phyloP scores from a whole-genome alignment of 2,329 filamentous ascomycete species.

The Lecanicillium sp. region DNA sequence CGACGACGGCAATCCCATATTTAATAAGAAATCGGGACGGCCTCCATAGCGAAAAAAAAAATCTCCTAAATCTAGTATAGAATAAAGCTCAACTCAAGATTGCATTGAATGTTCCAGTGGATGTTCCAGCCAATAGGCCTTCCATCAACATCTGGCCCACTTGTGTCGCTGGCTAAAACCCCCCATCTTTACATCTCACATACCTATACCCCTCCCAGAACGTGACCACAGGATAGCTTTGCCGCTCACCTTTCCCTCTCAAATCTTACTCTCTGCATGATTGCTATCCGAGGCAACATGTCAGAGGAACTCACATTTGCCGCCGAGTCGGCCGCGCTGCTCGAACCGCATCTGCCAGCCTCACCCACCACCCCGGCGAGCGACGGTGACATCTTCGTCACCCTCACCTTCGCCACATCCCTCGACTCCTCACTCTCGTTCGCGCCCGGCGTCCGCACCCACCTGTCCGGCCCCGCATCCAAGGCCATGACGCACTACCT shows the following conservation, averaged over 20 bases:
- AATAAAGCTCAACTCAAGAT: background rate
- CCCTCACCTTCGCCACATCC: conserved; percentile 85
- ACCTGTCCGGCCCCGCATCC: conserved; percentile 73
- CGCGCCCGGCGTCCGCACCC: conserved; percentile 72
- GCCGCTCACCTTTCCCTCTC: no score
- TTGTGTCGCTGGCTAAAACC: no score
- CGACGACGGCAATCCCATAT: conserved; percentile 69
- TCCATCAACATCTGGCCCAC: background rate
- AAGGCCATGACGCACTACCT: conserved; percentile 94
- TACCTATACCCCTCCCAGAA: no score
- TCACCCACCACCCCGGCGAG: background rate
- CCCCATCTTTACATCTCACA: no score
- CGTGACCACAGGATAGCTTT: no score
- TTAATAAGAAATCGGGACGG: background rate
- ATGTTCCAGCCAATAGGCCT: no score
- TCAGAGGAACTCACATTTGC: conserved; percentile 29
- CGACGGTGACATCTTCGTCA: conserved; percentile 49
- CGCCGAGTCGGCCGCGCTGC: conserved; percentile 23
- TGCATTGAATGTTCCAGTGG: background rate
- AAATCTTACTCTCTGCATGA: no score
- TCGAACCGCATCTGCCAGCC: conserved; percentile 30
- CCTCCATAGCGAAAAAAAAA: background rate
- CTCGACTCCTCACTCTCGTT: conserved; percentile 77
- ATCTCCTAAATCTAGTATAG: background rate
- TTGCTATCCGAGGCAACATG: no score